Conservation (phyloP, 495 filamentous ascomycete genomes). For the Hypoxylon rickii region DNA sequence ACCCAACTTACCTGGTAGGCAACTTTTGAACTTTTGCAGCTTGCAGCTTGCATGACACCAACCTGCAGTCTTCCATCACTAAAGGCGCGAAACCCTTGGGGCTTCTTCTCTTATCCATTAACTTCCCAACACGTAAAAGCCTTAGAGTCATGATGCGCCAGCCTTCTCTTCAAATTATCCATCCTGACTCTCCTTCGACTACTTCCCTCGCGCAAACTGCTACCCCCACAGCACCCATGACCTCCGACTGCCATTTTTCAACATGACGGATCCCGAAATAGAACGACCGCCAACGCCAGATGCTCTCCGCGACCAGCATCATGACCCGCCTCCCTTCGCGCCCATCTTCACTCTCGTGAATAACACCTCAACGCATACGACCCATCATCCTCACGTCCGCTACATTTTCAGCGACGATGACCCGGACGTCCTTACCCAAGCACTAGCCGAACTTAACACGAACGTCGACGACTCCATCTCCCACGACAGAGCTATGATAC, state of each 20-base stretch:
- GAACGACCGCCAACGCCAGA: slow-evolving; percentile 31
- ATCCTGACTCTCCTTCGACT: slow-evolving; percentile 49
- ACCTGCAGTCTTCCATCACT: slow-evolving; percentile 32
- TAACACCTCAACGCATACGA: slow-evolving; percentile 56
- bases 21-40: too few species aligned
- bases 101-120: slow-evolving; percentile 26
- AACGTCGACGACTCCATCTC: slow-evolving; percentile 35
- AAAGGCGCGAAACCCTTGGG: slow-evolving; percentile 14
- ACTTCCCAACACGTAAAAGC: slow-evolving; percentile 35
- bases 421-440: slow-evolving; percentile 63
- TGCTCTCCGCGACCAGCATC: slow-evolving; percentile 27
- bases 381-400: slow-evolving; percentile 79
- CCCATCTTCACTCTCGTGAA: slow-evolving; percentile 70
- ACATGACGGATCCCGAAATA: slow-evolving; percentile 37
- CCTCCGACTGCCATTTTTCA: slow-evolving; percentile 20
- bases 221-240: slow-evolving; percentile 23
- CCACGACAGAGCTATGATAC: slow-evolving; percentile 57
- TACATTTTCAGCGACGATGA: slow-evolving; percentile 89
- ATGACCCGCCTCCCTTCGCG: slow-evolving; percentile 51
- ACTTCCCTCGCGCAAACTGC: slow-evolving; percentile 16
- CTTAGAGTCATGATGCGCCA: slow-evolving; percentile 58
- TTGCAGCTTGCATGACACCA: slow-evolving; percentile 38
- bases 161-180: slow-evolving; percentile 50
- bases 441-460: slow-evolving; percentile 45
- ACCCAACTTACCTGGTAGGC: too few species aligned